Percentiles rank a stretch among this genome's conserved stretches.
Conservation (phyloP, 2,329 filamentous ascomycete species). For the Xylaria sp. region DNA sequence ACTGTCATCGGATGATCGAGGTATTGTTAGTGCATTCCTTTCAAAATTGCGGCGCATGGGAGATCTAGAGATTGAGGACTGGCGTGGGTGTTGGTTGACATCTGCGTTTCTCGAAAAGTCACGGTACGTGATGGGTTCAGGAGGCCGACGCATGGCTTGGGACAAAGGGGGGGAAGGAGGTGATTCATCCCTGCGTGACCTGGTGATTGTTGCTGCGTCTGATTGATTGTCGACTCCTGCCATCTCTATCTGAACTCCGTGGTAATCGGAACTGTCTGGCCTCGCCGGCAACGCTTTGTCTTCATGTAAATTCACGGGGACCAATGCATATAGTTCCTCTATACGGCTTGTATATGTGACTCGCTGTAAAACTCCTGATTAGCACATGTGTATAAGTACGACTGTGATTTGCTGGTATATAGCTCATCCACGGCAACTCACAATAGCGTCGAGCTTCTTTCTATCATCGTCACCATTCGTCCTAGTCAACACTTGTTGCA, state of each 20-base stretch:
- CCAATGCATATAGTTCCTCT: constrained; percentile 81
- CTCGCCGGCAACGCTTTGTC: constrained; percentile 81
- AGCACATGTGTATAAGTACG: constrained; percentile 21
- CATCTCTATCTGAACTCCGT: constrained; percentile 49
- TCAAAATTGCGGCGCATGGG: constrained; percentile 54
- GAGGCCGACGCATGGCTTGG: constrained; percentile 39
- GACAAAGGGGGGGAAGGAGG: constrained; percentile 52
- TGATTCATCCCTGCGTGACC: constrained; percentile 51
- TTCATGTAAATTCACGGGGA: constrained; percentile 63
- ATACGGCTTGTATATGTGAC: constrained; percentile 92
- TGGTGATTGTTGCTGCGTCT: constrained; percentile 61
- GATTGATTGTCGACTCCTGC: constrained; percentile 56
- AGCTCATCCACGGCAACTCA: constrained; percentile 60
- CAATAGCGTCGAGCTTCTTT: constrained; percentile 91
- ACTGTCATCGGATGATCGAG: constrained; percentile 61
- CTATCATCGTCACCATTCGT: constrained; percentile 88
- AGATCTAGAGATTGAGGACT: constrained; percentile 65
- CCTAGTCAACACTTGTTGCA: constrained; percentile 87
- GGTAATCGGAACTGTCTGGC: constrained; percentile 71
- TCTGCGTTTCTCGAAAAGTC: constrained; percentile 43
- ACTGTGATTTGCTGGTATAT: neutral
- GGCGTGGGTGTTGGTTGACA: constrained; percentile 53
- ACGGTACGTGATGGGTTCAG: constrained; percentile 40
- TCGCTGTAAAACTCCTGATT: constrained; percentile 62
- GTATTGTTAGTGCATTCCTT: constrained; percentile 53